A percentile compares a stretch with the other conserved stretches of the same genome.
phyloP scores from a whole-genome alignment of 1,284 basidiomycete genomes.

The Austropuccinia psidii region DNA sequence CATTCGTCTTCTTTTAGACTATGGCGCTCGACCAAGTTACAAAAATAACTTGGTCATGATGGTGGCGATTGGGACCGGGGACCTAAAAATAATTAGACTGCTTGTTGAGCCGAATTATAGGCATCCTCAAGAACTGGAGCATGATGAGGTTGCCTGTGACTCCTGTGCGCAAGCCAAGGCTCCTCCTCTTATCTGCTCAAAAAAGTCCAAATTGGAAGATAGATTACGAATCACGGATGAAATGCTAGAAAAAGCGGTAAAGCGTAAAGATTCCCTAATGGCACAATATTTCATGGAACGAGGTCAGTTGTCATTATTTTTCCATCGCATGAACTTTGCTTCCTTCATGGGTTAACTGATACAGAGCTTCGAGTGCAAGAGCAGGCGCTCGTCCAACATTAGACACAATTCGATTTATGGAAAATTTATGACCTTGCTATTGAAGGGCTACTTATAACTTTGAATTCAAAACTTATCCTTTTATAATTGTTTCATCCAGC shows the following conservation, averaged over 20 bases:
- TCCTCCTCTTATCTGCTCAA: not conserved
- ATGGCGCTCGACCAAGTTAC: conserved; percentile 10
- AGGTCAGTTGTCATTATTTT: not conserved
- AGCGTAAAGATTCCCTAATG: conserved; percentile 9
- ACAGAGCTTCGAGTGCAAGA: too few species aligned
- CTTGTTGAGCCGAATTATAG: conserved; percentile 14
- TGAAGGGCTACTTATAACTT: too few species aligned
- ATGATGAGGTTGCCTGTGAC: not conserved
- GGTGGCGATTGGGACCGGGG: conserved; percentile 25
- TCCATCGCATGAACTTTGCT: not conserved
- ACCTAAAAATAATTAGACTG: conserved; percentile 19
- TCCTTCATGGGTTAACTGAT: not conserved
- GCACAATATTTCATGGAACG: conserved; percentile 18
- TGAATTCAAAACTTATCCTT: too few species aligned
- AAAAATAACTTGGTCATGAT: conserved; percentile 21
- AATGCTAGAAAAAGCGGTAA: conserved; percentile 27
- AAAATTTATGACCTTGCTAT: too few species aligned
- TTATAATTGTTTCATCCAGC: too few species aligned
- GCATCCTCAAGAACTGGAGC: conserved; percentile 1
- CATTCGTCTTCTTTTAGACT: conserved; percentile 11
- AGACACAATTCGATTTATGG: conserved; percentile 23
- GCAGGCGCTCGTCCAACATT: conserved; percentile 32
- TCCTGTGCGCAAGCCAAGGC: not conserved
- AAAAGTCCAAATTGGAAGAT: conserved; percentile 15
- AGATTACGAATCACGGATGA: conserved; percentile 9